A percentile compares a stretch with the other conserved stretches of the same genome.
Evolutionary conservation across 2,329 filamentous ascomycete genomes (phyloP).

Genomic region (Ophiosphaerella korrae): DNA sequence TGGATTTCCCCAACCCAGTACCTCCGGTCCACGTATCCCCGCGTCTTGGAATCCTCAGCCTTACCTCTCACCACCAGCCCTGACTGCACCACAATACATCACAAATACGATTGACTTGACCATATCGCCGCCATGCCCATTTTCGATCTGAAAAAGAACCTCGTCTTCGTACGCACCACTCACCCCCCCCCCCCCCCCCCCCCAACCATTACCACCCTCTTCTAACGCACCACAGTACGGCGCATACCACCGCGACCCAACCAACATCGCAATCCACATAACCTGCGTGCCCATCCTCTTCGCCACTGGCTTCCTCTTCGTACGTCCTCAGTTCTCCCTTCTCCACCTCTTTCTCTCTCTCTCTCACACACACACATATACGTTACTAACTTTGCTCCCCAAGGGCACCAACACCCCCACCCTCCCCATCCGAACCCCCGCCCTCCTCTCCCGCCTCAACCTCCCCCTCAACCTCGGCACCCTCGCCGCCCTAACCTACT

Average conservation of each 20-base stretch:
- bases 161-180: slow-evolving; percentile 32
- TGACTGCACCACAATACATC: not conserved
- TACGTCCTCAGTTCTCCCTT: slow-evolving; percentile 50
- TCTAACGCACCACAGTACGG: slow-evolving; percentile 66
- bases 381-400: not conserved
- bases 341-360: too few species aligned
- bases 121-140: slow-evolving; percentile 23
- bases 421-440: slow-evolving; percentile 44
- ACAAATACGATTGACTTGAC: not conserved
- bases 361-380: too few species aligned
- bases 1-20: not conserved
- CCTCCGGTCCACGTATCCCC: not conserved
- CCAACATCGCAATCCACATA: slow-evolving; percentile 80
- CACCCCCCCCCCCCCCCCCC: too few species aligned
- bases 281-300: slow-evolving; percentile 77
- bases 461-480: slow-evolving; percentile 52
- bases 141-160: slow-evolving; percentile 42
- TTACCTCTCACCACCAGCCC: not conserved
- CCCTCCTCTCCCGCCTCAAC: slow-evolving; percentile 42
- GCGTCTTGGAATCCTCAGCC: not conserved
- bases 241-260: slow-evolving; percentile 77
- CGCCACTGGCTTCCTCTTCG: slow-evolving; percentile 71
- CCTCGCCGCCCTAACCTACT: slow-evolving; percentile 65
- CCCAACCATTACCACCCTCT: not conserved
- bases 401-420: slow-evolving; percentile 62